Percentiles rank a stretch among this genome's conserved stretches.
phyloP scores from a whole-genome alignment of 805 yeast genomes.

The Zygosaccharomyces gambellarensis region DNA sequence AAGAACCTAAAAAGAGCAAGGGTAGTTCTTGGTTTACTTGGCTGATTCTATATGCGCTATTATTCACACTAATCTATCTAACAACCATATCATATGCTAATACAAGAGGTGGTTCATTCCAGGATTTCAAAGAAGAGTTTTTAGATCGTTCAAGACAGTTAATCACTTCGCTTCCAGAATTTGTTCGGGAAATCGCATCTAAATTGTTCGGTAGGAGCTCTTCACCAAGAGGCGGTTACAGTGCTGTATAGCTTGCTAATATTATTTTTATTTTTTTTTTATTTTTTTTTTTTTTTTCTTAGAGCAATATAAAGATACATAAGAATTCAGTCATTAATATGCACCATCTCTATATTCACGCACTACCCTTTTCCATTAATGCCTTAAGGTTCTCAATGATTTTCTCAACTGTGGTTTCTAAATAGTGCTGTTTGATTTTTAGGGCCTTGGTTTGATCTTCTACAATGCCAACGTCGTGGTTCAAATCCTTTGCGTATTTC shows the following conservation, averaged over 20 bases:
- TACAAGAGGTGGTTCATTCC: slow-evolving; percentile 60
- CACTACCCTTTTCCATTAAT: slow-evolving; percentile 25
- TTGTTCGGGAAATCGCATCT: slow-evolving; percentile 60
- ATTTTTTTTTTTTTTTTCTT: not conserved
- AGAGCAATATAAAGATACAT: slow-evolving; percentile 11
- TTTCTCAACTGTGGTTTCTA: slow-evolving; percentile 72
- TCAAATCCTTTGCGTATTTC: slow-evolving; percentile 47
- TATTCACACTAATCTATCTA: slow-evolving; percentile 69
- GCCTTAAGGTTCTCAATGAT: slow-evolving; percentile 60
- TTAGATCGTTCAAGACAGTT: slow-evolving; percentile 61
- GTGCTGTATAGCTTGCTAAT: slow-evolving; percentile 61
- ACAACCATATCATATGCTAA: slow-evolving; percentile 67
- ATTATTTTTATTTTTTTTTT: not conserved
- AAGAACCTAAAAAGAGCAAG: slow-evolving; percentile 28
- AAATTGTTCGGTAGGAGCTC: slow-evolving; percentile 57
- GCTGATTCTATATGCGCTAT: slow-evolving; percentile 61
- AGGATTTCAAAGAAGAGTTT: slow-evolving; percentile 71
- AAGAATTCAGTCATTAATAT: not conserved
- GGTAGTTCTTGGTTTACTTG: slow-evolving; percentile 58
- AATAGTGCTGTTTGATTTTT: slow-evolving; percentile 63
- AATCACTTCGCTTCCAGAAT: slow-evolving; percentile 55
- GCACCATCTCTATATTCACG: not conserved
- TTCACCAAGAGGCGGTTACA: slow-evolving; percentile 72
- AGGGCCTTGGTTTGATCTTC: slow-evolving; percentile 58
- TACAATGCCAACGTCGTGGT: slow-evolving; percentile 48